Percentiles rank a stretch among this genome's conserved stretches.
Conservation (phyloP, 2,329 filamentous ascomycete genomes). For the Penicillium janthinellum region DNA sequence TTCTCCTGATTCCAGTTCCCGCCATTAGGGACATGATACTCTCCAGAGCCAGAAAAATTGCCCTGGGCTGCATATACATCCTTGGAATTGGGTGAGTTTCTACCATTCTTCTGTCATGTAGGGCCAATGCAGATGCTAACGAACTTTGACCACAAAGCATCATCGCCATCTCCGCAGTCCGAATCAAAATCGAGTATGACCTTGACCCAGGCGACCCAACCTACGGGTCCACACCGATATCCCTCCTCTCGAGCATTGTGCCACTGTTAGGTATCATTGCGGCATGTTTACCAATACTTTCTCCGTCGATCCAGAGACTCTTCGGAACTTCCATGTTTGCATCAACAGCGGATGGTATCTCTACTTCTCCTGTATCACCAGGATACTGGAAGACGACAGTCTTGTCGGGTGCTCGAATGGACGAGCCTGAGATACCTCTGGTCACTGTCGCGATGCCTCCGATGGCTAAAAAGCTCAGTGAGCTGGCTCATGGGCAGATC, state of each 20-base stretch:
- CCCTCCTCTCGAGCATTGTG: slow-evolving; percentile 15
- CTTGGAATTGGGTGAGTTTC: slow-evolving; percentile 20
- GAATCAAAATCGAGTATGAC: slow-evolving; percentile 13
- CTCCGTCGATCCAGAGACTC: slow-evolving; percentile 9
- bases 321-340: slow-evolving; percentile 7
- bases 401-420: slow-evolving; percentile 9
- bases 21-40: slow-evolving; percentile 8
- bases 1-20: slow-evolving; percentile 14
- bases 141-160: slow-evolving; percentile 2
- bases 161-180: slow-evolving; percentile 14
- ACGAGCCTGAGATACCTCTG: slow-evolving; percentile 18
- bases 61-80: slow-evolving; percentile 9
- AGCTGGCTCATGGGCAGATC: slow-evolving; percentile 23
- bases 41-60: slow-evolving; percentile 7
- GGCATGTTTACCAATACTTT: slow-evolving; percentile 19
- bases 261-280: slow-evolving; percentile 19
- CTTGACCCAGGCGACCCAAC: slow-evolving; percentile 13
- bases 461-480: slow-evolving; percentile 17
- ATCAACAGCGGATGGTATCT: slow-evolving; percentile 3
- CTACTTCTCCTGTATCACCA: slow-evolving; percentile 3
- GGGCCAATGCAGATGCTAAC: neutral
- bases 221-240: slow-evolving; percentile 14
- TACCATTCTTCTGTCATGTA: neutral
- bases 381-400: slow-evolving; percentile 19
- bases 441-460: slow-evolving; percentile 16